A percentile compares a stretch with the other conserved stretches of the same genome.
These are phyloP conservation scores for Starmerella ratchasimensis DNA, from an alignment of 805 yeast genomes.

Conservation along the genomic window DNA sequence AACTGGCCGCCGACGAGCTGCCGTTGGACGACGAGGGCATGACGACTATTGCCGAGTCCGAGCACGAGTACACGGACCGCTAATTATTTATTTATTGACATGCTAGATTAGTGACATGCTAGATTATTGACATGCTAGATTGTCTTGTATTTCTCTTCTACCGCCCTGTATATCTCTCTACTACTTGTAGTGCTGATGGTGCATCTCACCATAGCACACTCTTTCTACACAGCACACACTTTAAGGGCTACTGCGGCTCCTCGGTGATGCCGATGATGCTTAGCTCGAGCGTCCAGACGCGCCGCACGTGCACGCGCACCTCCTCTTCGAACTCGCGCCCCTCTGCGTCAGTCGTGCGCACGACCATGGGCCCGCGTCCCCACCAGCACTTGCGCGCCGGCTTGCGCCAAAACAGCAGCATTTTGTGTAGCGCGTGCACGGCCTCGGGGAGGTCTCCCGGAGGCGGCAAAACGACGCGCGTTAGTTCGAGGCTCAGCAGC, in stretches of 20 bases:
- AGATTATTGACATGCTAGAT: too few species aligned
- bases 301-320: conserved; percentile 68
- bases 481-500: conserved; percentile 68
- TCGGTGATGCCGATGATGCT: conserved; percentile 62
- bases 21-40: neutral
- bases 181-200: too few species aligned
- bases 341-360: conserved; percentile 20
- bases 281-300: conserved; percentile 94
- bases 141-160: too few species aligned
- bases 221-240: too few species aligned
- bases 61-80: conserved; percentile 6
- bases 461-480: conserved; percentile 29
- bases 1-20: too few species aligned
- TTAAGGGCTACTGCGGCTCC: neutral
- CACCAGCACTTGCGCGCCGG: conserved; percentile 99
- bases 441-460: conserved; percentile 10
- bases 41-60: conserved; percentile 6
- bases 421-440: conserved; percentile 36
- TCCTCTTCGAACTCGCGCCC: neutral
- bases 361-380: conserved; percentile 36
- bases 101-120: too few species aligned
- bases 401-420: conserved; percentile 86
- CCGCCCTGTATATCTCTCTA: too few species aligned
- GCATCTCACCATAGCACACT: too few species aligned
- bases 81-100: too few species aligned